A percentile compares a stretch with the other conserved stretches of the same genome.
Evolutionary conservation across 176 grass and related monocot species (phyloP).

Genomic region (Secale cereale): DNA sequence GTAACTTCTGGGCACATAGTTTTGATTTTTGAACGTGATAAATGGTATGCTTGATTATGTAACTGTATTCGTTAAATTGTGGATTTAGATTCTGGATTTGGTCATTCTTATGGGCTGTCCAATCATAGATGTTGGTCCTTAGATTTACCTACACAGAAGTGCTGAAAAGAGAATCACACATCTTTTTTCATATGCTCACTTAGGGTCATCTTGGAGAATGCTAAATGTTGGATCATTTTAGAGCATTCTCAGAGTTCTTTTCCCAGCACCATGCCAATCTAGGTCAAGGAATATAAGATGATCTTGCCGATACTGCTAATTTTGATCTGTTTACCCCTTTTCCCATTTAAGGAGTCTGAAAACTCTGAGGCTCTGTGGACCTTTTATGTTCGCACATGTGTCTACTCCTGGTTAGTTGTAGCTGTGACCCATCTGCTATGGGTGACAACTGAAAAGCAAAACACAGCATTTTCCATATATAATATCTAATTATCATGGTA

Average conservation of each 20-base stretch:
- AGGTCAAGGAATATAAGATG: background rate
- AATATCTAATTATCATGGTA: background rate
- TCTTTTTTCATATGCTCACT: background rate
- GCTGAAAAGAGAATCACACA: background rate
- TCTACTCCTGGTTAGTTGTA: background rate
- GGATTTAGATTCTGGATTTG: background rate
- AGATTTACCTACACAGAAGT: background rate
- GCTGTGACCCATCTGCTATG: background rate
- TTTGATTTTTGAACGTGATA: background rate
- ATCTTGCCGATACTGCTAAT: background rate
- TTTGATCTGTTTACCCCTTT: background rate
- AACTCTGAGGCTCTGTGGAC: background rate
- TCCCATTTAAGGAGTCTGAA: background rate
- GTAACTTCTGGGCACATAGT: background rate
- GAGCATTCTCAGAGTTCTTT: background rate
- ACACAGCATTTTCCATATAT: background rate
- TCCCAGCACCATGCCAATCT: background rate
- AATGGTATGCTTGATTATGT: conserved; percentile 5
- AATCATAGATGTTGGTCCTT: background rate
- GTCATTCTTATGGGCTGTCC: background rate
- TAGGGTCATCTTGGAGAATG: background rate
- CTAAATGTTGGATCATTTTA: background rate
- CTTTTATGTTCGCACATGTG: background rate
- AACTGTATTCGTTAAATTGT: background rate
- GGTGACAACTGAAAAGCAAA: background rate